Conservation (phyloP, 192 early-diverging fungal species). For the Coemansia sp. region DNA sequence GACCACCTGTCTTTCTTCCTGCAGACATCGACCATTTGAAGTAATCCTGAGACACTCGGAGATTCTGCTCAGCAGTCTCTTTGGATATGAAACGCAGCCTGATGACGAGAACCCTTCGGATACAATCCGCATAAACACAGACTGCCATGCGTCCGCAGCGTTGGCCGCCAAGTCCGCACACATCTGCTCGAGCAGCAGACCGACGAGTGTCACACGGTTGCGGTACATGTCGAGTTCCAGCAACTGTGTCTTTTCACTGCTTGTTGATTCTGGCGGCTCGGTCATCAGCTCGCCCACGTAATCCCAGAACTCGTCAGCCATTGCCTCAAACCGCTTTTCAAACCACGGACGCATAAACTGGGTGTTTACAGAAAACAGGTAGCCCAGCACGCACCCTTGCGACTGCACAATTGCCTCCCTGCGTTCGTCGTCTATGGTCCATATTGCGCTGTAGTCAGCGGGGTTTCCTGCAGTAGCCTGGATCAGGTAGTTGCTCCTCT, state of each 20-base stretch:
- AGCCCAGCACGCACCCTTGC: conserved; percentile 27
- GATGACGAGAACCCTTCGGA: not conserved
- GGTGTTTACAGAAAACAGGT: conserved; percentile 14
- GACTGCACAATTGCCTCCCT: conserved; percentile 23
- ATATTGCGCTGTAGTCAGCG: conserved; percentile 23
- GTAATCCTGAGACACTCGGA: not conserved
- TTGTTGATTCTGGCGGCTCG: conserved; percentile 6
- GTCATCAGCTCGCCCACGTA: conserved; percentile 24
- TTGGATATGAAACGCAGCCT: conserved; percentile 8
- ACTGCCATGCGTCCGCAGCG: conserved; percentile 2
- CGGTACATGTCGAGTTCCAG: conserved; percentile 39
- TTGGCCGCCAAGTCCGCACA: conserved; percentile 28
- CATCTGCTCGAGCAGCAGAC: conserved; percentile 40
- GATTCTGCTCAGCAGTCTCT: not conserved
- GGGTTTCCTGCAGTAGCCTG: not conserved
- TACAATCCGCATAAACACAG: conserved; percentile 24
- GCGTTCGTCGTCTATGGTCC: conserved; percentile 34
- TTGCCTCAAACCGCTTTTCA: conserved; percentile 5
- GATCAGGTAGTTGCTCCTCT: conserved; percentile 35
- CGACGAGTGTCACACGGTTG: conserved; percentile 25
- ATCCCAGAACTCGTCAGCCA: conserved; percentile 16
- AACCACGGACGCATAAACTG: conserved; percentile 46
- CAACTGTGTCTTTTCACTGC: not conserved
- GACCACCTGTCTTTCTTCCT: conserved; percentile 9
- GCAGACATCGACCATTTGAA: conserved; percentile 4